Evolutionary conservation across 345 rosid genomes (phyloP).

Genomic region (Syzygium oleosum): DNA sequence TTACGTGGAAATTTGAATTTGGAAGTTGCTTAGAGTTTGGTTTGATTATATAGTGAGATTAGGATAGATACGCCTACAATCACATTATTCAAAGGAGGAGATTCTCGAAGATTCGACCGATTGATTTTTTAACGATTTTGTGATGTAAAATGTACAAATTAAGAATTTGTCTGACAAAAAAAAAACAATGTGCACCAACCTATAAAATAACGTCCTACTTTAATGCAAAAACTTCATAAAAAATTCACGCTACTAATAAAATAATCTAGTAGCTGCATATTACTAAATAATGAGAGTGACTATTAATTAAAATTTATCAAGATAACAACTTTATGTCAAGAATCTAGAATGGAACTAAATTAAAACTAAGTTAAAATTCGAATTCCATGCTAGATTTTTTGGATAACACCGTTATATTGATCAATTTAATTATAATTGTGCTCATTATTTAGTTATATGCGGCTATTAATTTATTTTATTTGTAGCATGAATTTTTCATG

Average conservation of each 20-base stretch:
- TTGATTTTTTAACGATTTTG: not conserved
- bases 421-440: not conserved
- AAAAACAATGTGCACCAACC: too few species aligned
- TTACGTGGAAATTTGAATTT: not conserved
- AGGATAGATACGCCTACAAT: not conserved
- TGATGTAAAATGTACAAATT: not conserved
- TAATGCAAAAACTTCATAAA: not conserved
- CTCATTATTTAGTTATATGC: too few species aligned
- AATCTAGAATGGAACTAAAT: accelerated
- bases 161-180: too few species aligned
- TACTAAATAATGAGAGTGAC: too few species aligned
- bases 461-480: not conserved
- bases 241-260: not conserved
- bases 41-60: not conserved
- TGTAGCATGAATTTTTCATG: not conserved
- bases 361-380: not conserved
- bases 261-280: not conserved
- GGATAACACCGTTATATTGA: accelerated
- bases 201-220: not conserved
- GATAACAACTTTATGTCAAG: accelerated
- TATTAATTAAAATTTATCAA: not conserved
- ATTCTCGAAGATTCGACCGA: accelerated
- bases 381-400: accelerated
- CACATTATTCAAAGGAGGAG: accelerated
- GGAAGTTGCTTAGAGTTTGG: not conserved